A percentile compares a stretch with the other conserved stretches of the same genome.
These are phyloP conservation scores for Hericium coralloides DNA, from an alignment of 768 basidiomycete species.

Conservation along the genomic window DNA sequence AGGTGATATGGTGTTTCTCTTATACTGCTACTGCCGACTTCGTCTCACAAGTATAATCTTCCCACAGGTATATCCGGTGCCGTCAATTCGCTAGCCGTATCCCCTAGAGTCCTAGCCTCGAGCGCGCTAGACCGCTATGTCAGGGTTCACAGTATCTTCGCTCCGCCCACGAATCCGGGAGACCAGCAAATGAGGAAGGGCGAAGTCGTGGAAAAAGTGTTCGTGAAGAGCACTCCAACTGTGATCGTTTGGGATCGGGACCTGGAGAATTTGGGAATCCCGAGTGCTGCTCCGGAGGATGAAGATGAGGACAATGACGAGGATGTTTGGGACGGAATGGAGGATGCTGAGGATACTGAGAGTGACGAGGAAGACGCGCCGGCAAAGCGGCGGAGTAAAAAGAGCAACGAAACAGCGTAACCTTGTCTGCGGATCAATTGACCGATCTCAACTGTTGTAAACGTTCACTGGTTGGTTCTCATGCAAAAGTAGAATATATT, in stretches of 20 bases:
- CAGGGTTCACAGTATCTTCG: constrained; percentile 55
- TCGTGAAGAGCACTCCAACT: constrained; percentile 53
- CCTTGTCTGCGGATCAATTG: neutral
- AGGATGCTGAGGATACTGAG: constrained; percentile 36
- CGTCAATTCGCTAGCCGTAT: constrained; percentile 52
- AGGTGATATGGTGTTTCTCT: constrained; percentile 30
- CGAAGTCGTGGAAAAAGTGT: constrained; percentile 52
- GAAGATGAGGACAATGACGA: constrained; percentile 37
- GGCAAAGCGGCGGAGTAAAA: constrained; percentile 6
- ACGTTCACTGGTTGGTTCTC: too few species aligned
- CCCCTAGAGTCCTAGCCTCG: constrained; percentile 48
- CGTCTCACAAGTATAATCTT: neutral
- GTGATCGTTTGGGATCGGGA: constrained; percentile 53
- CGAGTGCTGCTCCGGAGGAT: constrained; percentile 6
- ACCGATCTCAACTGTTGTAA: neutral
- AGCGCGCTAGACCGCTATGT: constrained; percentile 60
- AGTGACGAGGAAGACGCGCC: constrained; percentile 16
- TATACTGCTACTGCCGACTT: neutral
- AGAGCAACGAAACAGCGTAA: neutral
- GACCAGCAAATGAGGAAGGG: constrained; percentile 50
- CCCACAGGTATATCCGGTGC: constrained; percentile 59
- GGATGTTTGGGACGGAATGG: constrained; percentile 63
- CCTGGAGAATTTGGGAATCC: constrained; percentile 1
- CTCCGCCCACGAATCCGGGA: constrained; percentile 40
- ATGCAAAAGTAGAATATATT: neutral